Conservation (phyloP, 768 basidiomycete species). For the Kwoniella pini region DNA sequence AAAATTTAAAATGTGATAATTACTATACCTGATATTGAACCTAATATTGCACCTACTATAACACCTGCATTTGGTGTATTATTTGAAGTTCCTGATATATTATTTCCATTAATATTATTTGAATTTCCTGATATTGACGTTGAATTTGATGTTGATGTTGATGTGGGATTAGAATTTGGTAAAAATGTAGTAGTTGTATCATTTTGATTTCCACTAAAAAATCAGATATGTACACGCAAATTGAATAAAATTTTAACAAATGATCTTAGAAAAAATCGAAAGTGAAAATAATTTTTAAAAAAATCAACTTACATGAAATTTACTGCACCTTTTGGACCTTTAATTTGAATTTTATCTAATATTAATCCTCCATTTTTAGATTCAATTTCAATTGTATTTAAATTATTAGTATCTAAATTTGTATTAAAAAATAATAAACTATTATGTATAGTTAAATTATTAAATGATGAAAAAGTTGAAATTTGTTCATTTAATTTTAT, state of each 20-base stretch:
- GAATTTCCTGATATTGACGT: neutral
- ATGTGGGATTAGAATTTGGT: too few relatives aligned
- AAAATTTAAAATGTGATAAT: too few relatives aligned
- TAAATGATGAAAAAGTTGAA: constrained; percentile 13
- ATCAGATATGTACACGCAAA: too few relatives aligned
- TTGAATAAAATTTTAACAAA: too few relatives aligned
- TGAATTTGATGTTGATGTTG: neutral
- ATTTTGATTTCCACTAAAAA: constrained; percentile 10
- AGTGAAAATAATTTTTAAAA: neutral
- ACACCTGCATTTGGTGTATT: constrained; percentile 22
- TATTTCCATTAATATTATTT: neutral
- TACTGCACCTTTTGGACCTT: constrained; percentile 29
- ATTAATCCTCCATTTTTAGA: constrained; percentile 32
- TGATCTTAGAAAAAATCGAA: too few relatives aligned
- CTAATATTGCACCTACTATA: constrained; percentile 22
- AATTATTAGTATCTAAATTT: constrained; percentile 29
- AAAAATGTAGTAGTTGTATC: constrained; percentile 4
- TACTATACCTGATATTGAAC: constrained; percentile 19
- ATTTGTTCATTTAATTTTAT: constrained; percentile 22
- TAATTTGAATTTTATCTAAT: constrained; percentile 28
- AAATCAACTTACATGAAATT: constrained; percentile 30
- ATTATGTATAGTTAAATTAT: constrained; percentile 28
- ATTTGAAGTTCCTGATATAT: neutral
- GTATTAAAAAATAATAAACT: constrained; percentile 34
- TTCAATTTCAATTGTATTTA: constrained; percentile 28